These are phyloP conservation scores for Pythium chondricola DNA, from an alignment of 352 stramenopile species.

Conservation along the genomic window DNA sequence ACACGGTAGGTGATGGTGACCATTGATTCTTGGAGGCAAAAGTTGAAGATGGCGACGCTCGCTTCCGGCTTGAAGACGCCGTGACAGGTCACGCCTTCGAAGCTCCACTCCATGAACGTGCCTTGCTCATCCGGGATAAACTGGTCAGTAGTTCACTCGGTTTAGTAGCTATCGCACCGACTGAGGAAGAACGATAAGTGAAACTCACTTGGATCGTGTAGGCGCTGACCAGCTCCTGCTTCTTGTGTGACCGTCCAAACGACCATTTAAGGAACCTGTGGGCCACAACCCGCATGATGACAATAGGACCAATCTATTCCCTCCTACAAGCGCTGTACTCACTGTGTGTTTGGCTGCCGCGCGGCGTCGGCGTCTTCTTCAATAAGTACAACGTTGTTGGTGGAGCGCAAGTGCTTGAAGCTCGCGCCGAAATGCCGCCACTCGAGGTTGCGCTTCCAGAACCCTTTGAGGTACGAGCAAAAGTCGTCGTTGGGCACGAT, in stretches of 20 bases:
- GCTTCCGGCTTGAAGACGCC: constrained; percentile 76
- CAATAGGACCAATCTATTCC: too few relatives aligned
- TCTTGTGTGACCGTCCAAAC: constrained; percentile 64
- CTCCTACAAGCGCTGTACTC: constrained; percentile 1
- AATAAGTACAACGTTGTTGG: constrained; percentile 79
- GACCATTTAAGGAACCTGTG: constrained; percentile 76
- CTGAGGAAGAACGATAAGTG: background rate
- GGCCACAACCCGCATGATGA: background rate
- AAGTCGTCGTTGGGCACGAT: constrained; percentile 65
- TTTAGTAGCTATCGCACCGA: background rate
- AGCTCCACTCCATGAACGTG: constrained; percentile 85
- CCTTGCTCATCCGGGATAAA: constrained; percentile 75
- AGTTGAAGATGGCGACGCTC: constrained; percentile 81
- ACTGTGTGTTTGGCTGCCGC: constrained; percentile 71
- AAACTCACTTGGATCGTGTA: constrained; percentile 70
- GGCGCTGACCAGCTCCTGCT: constrained; percentile 59
- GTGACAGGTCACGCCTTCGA: constrained; percentile 78
- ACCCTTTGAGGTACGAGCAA: constrained; percentile 60
- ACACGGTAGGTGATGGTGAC: constrained; percentile 82
- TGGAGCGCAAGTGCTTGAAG: constrained; percentile 74
- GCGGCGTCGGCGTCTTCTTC: constrained; percentile 65
- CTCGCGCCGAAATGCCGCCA: constrained; percentile 69
- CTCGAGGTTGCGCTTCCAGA: constrained; percentile 81
- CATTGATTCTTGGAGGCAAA: constrained; percentile 76
- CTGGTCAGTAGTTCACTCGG: constrained; percentile 19